phyloP scores from a whole-genome alignment of 192 early-diverging fungal species.

The Chytriomyces sp. region DNA sequence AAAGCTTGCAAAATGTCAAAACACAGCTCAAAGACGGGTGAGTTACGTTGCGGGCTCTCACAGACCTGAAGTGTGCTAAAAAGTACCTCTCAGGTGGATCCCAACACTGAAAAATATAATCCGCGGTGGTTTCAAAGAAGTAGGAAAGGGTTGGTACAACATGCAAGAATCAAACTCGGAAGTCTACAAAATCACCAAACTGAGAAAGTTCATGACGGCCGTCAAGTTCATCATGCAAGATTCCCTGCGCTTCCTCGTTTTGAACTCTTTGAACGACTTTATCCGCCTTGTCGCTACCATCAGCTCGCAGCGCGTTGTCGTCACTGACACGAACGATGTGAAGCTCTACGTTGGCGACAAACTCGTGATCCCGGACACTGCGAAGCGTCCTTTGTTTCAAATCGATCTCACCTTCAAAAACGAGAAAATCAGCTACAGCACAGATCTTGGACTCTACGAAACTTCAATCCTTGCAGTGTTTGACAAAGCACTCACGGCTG shows the following conservation, averaged over 20 bases:
- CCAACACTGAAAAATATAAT: slow-evolving; percentile 54
- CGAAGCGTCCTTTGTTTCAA: slow-evolving; percentile 57
- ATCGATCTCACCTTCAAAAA: slow-evolving; percentile 61
- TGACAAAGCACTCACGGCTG: slow-evolving; percentile 58
- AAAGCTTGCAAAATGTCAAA: slow-evolving; percentile 58
- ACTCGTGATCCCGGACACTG: slow-evolving; percentile 45
- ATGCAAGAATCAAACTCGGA: slow-evolving; percentile 66
- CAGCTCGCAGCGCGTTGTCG: slow-evolving; percentile 52
- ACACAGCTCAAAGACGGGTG: slow-evolving; percentile 58
- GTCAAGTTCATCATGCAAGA: slow-evolving; percentile 71
- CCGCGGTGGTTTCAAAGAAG: slow-evolving; percentile 61
- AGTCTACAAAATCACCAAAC: slow-evolving; percentile 65
- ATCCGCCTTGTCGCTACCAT: slow-evolving; percentile 52
- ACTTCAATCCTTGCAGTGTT: slow-evolving; percentile 51
- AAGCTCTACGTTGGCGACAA: slow-evolving; percentile 41
- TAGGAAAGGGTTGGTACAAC: slow-evolving; percentile 72
- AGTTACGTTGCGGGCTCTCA: not conserved
- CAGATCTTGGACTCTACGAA: slow-evolving; percentile 53
- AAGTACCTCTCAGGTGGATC: slow-evolving; percentile 54
- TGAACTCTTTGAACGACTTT: slow-evolving; percentile 62
- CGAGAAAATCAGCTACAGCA: slow-evolving; percentile 58
- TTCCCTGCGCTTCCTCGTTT: slow-evolving; percentile 58
- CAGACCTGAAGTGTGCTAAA: not conserved
- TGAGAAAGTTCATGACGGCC: slow-evolving; percentile 65
- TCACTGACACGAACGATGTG: slow-evolving; percentile 62